These are phyloP conservation scores for Phoenix roebelenii DNA, from an alignment of 176 grass and related monocot genomes.

Conservation along the genomic window DNA sequence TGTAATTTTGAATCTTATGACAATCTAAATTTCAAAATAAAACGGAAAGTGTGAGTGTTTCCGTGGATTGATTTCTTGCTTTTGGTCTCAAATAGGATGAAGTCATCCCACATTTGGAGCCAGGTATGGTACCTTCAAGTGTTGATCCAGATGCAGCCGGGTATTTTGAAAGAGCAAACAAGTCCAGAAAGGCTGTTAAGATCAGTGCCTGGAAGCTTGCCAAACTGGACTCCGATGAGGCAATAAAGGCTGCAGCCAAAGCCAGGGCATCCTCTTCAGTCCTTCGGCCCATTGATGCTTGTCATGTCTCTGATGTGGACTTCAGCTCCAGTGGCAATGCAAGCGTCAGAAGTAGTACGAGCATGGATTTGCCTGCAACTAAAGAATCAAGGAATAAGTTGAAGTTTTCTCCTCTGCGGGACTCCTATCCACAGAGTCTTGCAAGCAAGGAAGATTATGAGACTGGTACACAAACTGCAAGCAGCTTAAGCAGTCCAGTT, in stretches of 20 bases:
- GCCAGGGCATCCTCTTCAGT: slow-evolving; percentile 90
- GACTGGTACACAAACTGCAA: slow-evolving; percentile 51
- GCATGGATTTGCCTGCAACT: slow-evolving; percentile 46
- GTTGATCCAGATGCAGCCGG: slow-evolving; percentile 76
- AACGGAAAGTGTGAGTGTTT: no score
- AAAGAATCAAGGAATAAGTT: slow-evolving; percentile 49
- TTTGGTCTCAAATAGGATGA: slow-evolving; percentile 49
- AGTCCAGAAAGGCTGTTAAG: slow-evolving; percentile 78
- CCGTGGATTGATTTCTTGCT: no score
- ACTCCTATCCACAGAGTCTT: slow-evolving; percentile 60
- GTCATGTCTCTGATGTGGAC: slow-evolving; percentile 43
- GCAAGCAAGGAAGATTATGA: slow-evolving; percentile 77
- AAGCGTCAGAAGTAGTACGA: slow-evolving; percentile 58
- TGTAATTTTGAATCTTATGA: no score
- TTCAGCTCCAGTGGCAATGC: slow-evolving; percentile 60
- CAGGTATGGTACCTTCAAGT: slow-evolving; percentile 77
- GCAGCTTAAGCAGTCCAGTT: slow-evolving; percentile 79
- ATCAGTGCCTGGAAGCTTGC: slow-evolving; percentile 95
- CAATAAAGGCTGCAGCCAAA: slow-evolving; percentile 87
- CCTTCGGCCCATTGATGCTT: slow-evolving; percentile 62
- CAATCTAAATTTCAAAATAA: no score
- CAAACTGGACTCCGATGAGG: slow-evolving; percentile 76
- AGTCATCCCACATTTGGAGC: slow-evolving; percentile 88
- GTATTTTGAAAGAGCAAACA: slow-evolving; percentile 65
- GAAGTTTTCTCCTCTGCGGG: slow-evolving; percentile 54